These are phyloP conservation scores for Hanseniaspora clermontiae DNA, from an alignment of 805 yeast genomes.

Conservation along the genomic window DNA sequence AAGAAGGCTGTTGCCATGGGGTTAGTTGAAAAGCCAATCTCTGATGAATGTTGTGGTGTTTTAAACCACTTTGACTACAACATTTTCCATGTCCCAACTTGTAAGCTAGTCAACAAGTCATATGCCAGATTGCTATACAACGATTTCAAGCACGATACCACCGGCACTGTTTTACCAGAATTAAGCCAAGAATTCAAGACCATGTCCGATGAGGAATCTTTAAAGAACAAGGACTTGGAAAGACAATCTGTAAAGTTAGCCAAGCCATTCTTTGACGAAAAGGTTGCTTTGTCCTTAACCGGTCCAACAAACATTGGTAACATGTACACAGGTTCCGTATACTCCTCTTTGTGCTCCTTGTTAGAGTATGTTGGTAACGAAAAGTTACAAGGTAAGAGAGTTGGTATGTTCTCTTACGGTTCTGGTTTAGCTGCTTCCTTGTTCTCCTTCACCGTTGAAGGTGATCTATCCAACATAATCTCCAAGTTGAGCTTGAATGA, in stretches of 20 bases:
- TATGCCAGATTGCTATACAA: constrained; percentile 84
- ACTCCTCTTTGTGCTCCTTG: constrained; percentile 74
- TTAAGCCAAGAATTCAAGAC: constrained; percentile 31
- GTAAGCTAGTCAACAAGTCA: constrained; percentile 86
- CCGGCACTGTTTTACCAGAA: constrained; percentile 39
- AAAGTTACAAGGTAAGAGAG: constrained; percentile 64
- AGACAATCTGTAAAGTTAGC: constrained; percentile 71
- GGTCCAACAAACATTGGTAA: constrained; percentile 96
- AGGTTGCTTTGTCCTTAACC: constrained; percentile 66
- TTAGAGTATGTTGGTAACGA: constrained; percentile 64
- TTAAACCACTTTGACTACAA: constrained; percentile 73
- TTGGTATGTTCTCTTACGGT: constrained; percentile 92
- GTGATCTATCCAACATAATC: constrained; percentile 62
- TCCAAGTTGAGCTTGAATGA: constrained; percentile 52
- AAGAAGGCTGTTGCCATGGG: constrained; percentile 53
- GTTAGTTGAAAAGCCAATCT: constrained; percentile 32
- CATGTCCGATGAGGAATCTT: constrained; percentile 45
- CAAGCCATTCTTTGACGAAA: constrained; percentile 50
- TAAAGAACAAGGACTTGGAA: constrained; percentile 69
- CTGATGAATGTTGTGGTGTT: constrained; percentile 51
- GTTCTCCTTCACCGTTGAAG: constrained; percentile 65
- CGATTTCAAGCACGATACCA: constrained; percentile 67
- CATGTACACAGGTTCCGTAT: constrained; percentile 91
- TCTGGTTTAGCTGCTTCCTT: constrained; percentile 92
- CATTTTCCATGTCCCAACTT: constrained; percentile 96